Conservation (phyloP, 495 filamentous ascomycete genomes). For the Extremus antarcticus region DNA sequence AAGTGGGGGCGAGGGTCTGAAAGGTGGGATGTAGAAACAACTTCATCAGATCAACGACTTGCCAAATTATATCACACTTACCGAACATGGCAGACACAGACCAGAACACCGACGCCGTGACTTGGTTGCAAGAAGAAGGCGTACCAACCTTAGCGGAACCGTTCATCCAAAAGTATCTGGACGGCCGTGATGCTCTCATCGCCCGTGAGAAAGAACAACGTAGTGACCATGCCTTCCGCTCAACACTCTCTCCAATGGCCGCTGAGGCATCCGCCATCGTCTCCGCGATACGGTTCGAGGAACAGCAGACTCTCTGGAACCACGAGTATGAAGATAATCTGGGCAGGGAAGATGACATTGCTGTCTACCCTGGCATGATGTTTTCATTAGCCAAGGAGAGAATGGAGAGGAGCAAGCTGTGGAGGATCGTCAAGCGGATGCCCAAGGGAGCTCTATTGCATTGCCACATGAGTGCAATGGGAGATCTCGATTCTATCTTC, state of each 20-base stretch:
- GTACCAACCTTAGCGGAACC: constrained; percentile 49
- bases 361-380: constrained; percentile 77
- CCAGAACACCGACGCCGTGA: constrained; percentile 22
- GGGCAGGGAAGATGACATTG: constrained; percentile 38
- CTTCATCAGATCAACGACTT: too few relatives aligned
- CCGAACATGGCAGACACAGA: neutral
- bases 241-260: constrained; percentile 62
- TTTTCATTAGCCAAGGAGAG: constrained; percentile 66
- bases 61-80: too few relatives aligned
- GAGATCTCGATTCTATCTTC: constrained; percentile 70
- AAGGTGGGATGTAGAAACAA: too few relatives aligned
- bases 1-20: too few relatives aligned
- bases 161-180: constrained; percentile 68
- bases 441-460: constrained; percentile 87
- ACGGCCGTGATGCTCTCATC: constrained; percentile 66
- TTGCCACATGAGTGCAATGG: constrained; percentile 81
- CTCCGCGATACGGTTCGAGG: constrained; percentile 61
- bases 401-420: constrained; percentile 74
- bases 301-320: constrained; percentile 63
- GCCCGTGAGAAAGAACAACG: constrained; percentile 68
- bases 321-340: constrained; percentile 54
- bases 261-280: constrained; percentile 67
- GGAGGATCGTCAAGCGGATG: constrained; percentile 74
- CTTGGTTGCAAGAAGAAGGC: constrained; percentile 43
- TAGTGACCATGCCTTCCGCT: constrained; percentile 58